These are phyloP conservation scores for Paramyrothecium roridum DNA, from an alignment of 2,329 filamentous ascomycete species.

Conservation along the genomic window DNA sequence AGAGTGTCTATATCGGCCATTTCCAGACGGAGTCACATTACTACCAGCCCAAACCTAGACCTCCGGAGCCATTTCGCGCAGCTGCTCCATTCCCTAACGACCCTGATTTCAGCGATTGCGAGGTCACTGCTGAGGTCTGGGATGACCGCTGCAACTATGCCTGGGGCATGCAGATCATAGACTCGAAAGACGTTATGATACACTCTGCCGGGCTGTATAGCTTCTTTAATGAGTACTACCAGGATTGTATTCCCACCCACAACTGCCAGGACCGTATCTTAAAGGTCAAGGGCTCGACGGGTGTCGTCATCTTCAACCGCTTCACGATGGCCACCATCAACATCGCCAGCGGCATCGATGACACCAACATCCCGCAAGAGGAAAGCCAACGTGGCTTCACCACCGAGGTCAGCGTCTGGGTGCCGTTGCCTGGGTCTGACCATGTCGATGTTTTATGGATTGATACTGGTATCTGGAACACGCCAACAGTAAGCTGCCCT, in stretches of 20 bases:
- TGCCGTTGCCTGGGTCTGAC: conserved; percentile 15
- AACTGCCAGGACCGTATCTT: conserved; percentile 40
- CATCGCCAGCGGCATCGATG: conserved; percentile 10
- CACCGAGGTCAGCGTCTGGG: conserved; percentile 19
- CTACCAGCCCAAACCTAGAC: conserved; percentile 48
- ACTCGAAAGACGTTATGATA: conserved; percentile 40
- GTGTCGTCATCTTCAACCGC: conserved; percentile 14
- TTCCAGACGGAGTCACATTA: conserved; percentile 57
- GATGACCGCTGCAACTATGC: conserved; percentile 26
- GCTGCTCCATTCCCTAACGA: conserved; percentile 6
- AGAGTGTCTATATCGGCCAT: conserved; percentile 46
- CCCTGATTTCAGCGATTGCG: conserved; percentile 9
- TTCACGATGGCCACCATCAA: conserved; percentile 12
- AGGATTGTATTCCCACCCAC: conserved; percentile 40
- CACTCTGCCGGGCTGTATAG: conserved; percentile 55
- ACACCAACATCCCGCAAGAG: conserved; percentile 8
- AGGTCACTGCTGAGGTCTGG: conserved; percentile 22
- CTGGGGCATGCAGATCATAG: conserved; percentile 49
- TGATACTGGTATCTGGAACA: conserved; percentile 9
- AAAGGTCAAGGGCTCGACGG: conserved; percentile 10
- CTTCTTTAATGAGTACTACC: conserved; percentile 57
- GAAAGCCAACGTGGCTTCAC: conserved; percentile 18
- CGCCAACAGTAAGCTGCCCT: conserved; percentile 7
- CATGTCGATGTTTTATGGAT: conserved; percentile 15
- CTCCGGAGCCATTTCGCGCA: conserved; percentile 39